Evolutionary conservation across 768 basidiomycete genomes (phyloP), one percentile per base, ranked within the genome.

Genomic region (Hemileccinum impolitum): DNA sequence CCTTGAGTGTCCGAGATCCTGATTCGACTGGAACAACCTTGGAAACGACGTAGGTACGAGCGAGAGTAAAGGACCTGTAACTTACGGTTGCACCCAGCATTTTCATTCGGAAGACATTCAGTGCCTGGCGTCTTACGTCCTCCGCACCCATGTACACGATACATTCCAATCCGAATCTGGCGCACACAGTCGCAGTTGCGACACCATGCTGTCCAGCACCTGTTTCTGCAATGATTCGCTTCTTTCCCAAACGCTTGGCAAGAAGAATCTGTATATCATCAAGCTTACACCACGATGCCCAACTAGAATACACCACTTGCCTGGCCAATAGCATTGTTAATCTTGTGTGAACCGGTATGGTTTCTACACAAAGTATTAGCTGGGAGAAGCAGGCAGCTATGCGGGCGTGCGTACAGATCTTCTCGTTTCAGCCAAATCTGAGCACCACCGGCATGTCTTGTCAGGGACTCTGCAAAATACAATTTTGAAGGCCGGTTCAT

Each of bases 161-260:
- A 64, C 96, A 99, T 70, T 96, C 85, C 76, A 98, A 66, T 6
- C 91, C 94, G 59, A 98, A 99, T 59, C 90, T 88, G 19, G 96
- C 96, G 58, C 96, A 98, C 19, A 92, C 96, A 6, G 96, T 99
- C 1, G 96, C 96, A 40, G 96, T 98, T 18, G 96, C 96, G 26
- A 99, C 96, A 66, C 96, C 96, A 67, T 99, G 96, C 67, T 98
- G 96, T 14, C 96, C 96, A 1, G 96, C 96, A 53, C 96, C 96
- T 1, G 96, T 98, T 75, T 99, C 96, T 28, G 96, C 96, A 56
- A 98, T 98, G 62, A 99, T 98, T 46, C 94, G 82, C 34, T 78
- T 96, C 74, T 99, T 99, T 17, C 96, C 96, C 50, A 98, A 73
- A 39, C 96, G 82, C 39, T 81, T 80, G n/a, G 96, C 96, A 23